Percentiles rank a stretch among this genome's conserved stretches.
phyloP scores from a whole-genome alignment of 2,329 filamentous ascomycete species.

The Pyrenophora tritici-repentis region DNA sequence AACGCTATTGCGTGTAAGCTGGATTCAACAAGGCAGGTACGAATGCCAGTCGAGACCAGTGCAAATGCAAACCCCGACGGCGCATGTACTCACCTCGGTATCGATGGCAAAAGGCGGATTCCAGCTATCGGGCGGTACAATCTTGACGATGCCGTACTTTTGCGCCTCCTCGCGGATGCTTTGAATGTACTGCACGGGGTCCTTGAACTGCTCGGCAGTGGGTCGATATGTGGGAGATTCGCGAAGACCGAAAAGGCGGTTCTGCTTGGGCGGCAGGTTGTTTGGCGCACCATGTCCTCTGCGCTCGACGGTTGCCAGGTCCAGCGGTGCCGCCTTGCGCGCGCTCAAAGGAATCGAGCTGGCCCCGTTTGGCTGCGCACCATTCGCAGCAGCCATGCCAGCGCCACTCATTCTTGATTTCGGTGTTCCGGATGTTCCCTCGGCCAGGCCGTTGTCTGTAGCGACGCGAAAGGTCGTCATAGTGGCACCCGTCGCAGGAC shows the following conservation, averaged over 20 bases:
- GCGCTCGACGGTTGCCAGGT: conserved; percentile 88
- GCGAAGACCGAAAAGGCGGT: conserved; percentile 79
- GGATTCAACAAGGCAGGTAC: neutral
- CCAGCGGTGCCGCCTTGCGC: conserved; percentile 70
- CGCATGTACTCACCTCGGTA: conserved; percentile 73
- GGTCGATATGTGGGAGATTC: conserved; percentile 91
- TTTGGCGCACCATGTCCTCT: conserved; percentile 79
- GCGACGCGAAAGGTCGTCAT: conserved; percentile 48
- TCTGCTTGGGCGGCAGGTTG: conserved; percentile 76
- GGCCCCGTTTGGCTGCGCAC: conserved; percentile 47
- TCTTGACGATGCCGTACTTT: conserved; percentile 91
- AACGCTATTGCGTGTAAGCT: conserved; percentile 66
- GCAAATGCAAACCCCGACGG: neutral
- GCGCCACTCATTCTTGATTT: conserved; percentile 40
- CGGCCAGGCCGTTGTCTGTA: conserved; percentile 31
- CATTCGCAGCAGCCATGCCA: conserved; percentile 28
- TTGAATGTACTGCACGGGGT: conserved; percentile 90
- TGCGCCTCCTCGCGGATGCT: conserved; percentile 87
- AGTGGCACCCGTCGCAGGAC: conserved; percentile 40
- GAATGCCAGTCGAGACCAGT: neutral
- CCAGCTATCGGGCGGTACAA: conserved; percentile 92
- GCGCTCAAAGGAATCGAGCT: conserved; percentile 64
- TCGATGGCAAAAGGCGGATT: conserved; percentile 95
- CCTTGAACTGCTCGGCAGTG: conserved; percentile 90
- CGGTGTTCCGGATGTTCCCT: conserved; percentile 29